A percentile compares a stretch with the other conserved stretches of the same genome.
These are phyloP conservation scores for Pichia sp. DNA, from an alignment of 1,139 yeast species.

Conservation along the genomic window DNA sequence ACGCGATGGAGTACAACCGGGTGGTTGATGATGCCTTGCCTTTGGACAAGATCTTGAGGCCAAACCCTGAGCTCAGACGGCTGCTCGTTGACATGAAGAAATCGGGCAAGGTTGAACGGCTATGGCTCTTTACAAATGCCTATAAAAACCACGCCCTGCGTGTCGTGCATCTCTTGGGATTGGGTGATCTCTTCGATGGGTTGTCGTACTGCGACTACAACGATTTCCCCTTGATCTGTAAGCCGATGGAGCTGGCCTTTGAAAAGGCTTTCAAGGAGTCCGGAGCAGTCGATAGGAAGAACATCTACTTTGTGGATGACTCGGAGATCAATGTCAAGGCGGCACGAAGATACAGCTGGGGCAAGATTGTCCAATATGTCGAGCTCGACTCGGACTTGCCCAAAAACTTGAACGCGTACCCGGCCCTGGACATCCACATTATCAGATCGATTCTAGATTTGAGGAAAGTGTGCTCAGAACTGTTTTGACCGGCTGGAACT, in stretches of 20 bases:
- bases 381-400: slow-evolving; percentile 47
- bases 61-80: slow-evolving; percentile 51
- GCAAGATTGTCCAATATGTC: slow-evolving; percentile 54
- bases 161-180: slow-evolving; percentile 71
- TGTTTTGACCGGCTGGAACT: slow-evolving; percentile 32
- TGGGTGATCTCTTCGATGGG: slow-evolving; percentile 91
- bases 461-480: slow-evolving; percentile 45
- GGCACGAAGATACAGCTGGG: slow-evolving; percentile 50
- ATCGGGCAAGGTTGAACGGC: slow-evolving; percentile 45
- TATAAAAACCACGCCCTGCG: slow-evolving; percentile 83
- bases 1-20: slow-evolving; percentile 82
- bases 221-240: slow-evolving; percentile 64
- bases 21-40: slow-evolving; percentile 93
- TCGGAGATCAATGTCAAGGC: slow-evolving; percentile 63
- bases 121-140: slow-evolving; percentile 94
- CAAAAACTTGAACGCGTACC: slow-evolving; percentile 36
- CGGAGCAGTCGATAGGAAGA: slow-evolving; percentile 46
- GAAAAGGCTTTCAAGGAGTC: slow-evolving; percentile 59
- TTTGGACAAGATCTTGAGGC: slow-evolving; percentile 65
- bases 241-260: slow-evolving; percentile 69
- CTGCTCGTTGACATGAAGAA: slow-evolving; percentile 46
- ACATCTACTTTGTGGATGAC: slow-evolving; percentile 76
- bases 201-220: slow-evolving; percentile 85
- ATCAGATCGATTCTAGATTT: slow-evolving; percentile 47
- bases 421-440: slow-evolving; percentile 39